phyloP scores from a whole-genome alignment of 1,139 yeast genomes.

The Debaryomyces udenii region DNA sequence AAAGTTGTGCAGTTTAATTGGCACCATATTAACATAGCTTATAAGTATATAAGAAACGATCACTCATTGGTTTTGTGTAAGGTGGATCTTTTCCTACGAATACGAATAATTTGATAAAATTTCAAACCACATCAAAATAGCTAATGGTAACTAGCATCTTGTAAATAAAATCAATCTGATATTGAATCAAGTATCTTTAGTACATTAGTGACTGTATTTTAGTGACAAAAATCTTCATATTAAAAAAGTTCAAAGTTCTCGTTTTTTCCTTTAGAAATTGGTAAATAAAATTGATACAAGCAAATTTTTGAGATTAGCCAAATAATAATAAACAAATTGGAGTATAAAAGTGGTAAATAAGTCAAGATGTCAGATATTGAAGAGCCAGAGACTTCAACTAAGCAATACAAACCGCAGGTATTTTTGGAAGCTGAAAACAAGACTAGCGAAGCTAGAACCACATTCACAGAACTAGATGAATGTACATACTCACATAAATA shows the following conservation, averaged over 20 bases:
- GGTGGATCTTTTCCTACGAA: slow-evolving; percentile 2
- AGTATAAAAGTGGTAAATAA: too few species aligned
- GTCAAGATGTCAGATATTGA: slow-evolving; percentile 15
- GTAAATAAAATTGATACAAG: background rate
- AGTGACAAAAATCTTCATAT: too few species aligned
- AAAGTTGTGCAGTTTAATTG: slow-evolving; percentile 22
- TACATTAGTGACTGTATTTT: too few species aligned
- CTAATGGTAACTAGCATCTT: background rate
- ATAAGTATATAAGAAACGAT: background rate
- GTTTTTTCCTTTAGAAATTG: background rate
- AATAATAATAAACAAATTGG: too few species aligned
- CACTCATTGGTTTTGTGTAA: slow-evolving; percentile 13
- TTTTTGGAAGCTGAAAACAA: slow-evolving; percentile 57
- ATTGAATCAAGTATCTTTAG: background rate
- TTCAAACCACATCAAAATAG: slow-evolving; percentile 4
- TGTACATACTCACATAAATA: slow-evolving; percentile 63
- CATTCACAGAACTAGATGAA: slow-evolving; percentile 57
- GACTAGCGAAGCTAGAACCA: slow-evolving; percentile 67
- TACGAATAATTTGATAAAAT: slow-evolving; percentile 4
- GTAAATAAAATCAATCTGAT: background rate
- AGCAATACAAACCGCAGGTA: slow-evolving; percentile 27
- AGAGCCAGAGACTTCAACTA: slow-evolving; percentile 11
- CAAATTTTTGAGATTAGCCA: background rate
- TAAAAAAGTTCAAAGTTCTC: too few species aligned
- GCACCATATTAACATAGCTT: slow-evolving; percentile 15